Conservation (phyloP, 2,329 filamentous ascomycete species). For the Fusarium pininemorale region DNA sequence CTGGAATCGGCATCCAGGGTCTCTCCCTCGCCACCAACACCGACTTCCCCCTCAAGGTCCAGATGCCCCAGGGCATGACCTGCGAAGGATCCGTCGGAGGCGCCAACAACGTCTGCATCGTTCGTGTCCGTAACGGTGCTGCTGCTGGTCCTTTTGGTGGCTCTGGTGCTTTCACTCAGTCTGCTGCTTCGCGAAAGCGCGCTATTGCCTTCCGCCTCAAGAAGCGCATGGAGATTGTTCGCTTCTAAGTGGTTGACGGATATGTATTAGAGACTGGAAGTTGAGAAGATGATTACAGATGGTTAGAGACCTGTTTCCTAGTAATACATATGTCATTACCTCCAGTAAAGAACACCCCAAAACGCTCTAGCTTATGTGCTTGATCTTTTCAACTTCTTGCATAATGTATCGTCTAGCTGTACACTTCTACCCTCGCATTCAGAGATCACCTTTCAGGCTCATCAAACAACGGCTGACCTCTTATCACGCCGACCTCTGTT, state of each 20-base stretch:
- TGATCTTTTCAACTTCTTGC: not conserved
- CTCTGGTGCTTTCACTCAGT: conserved; percentile 72
- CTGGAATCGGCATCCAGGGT: conserved; percentile 64
- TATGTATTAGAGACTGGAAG: too few species aligned
- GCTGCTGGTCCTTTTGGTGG: conserved; percentile 73
- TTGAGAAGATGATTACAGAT: not conserved
- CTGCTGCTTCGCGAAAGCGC: conserved; percentile 65
- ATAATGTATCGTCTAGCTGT: fast-evolving
- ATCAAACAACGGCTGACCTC: fast-evolving
- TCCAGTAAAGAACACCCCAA: fast-evolving
- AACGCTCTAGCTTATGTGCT: fast-evolving
- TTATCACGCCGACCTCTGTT: not conserved
- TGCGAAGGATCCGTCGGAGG: conserved; percentile 68
- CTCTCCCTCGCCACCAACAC: conserved; percentile 67
- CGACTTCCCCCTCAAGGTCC: conserved; percentile 71
- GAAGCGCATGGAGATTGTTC: conserved; percentile 50
- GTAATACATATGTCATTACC: not conserved
- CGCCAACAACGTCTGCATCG: conserved; percentile 70
- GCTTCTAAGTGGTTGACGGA: not conserved
- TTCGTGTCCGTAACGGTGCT: conserved; percentile 69
- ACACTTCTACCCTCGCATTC: not conserved
- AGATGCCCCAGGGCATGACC: conserved; percentile 75
- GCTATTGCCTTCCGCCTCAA: conserved; percentile 63
- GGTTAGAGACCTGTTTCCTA: fast-evolving
- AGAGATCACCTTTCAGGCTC: not conserved